These are phyloP conservation scores for Spergularia azorica DNA, from an alignment of 179 eudicot species.

Conservation along the genomic window DNA sequence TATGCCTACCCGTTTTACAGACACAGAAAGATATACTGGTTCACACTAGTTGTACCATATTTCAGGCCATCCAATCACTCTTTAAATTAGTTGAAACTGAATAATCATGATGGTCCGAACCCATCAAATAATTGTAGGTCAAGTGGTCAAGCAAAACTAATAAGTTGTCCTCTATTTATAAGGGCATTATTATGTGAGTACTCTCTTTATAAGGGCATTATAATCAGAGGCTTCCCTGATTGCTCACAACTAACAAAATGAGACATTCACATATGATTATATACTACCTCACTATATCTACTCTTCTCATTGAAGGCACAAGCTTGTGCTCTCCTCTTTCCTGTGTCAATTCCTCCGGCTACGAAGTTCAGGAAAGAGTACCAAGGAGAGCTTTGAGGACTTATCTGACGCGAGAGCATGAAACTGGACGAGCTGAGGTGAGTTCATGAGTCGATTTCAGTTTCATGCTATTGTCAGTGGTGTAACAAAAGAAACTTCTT, in stretches of 20 bases:
- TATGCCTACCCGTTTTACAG: too few species aligned
- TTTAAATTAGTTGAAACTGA: slow-evolving; percentile 11
- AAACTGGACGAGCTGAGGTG: slow-evolving; percentile 25
- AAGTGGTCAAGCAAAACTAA: slow-evolving; percentile 9
- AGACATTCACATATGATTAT: slow-evolving; percentile 28
- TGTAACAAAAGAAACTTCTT: too few species aligned
- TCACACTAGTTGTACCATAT: too few species aligned
- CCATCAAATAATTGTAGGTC: slow-evolving; percentile 15
- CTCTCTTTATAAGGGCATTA: neutral
- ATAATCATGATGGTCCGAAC: slow-evolving; percentile 7
- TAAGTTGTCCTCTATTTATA: slow-evolving; percentile 10
- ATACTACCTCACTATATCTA: slow-evolving; percentile 12
- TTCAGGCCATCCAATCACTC: too few species aligned
- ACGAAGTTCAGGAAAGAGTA: slow-evolving; percentile 1
- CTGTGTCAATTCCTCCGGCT: slow-evolving; percentile 6
- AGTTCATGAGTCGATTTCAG: neutral
- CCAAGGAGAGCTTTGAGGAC: slow-evolving; percentile 31
- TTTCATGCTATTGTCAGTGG: too few species aligned
- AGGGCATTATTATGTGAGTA: slow-evolving; percentile 18
- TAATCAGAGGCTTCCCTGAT: slow-evolving; percentile 3
- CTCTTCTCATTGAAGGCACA: slow-evolving; percentile 23
- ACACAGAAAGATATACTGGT: too few species aligned
- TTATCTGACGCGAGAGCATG: slow-evolving; percentile 3
- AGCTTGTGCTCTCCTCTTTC: slow-evolving; percentile 12
- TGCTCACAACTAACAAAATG: slow-evolving; percentile 24